Evolutionary conservation across 2,329 filamentous ascomycete species (phyloP).

Genomic region (Tolypocladium ovalisporum): DNA sequence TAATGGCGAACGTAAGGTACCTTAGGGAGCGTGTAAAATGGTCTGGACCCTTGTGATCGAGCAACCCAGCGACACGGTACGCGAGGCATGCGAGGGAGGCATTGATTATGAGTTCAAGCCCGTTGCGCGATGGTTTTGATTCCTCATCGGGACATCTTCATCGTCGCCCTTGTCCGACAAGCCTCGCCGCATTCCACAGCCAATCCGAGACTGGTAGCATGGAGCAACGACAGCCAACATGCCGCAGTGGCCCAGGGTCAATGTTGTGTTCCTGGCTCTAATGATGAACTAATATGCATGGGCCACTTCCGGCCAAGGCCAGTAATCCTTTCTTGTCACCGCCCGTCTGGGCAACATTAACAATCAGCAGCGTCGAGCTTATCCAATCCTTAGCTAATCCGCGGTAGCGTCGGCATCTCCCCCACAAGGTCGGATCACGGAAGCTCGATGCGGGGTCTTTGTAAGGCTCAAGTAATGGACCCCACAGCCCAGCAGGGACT

Average conservation of each 20-base stretch:
- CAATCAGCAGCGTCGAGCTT: neutral
- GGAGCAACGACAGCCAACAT: neutral
- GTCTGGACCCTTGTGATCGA: neutral
- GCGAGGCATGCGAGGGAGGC: neutral
- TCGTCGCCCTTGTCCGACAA: neutral
- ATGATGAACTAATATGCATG: neutral
- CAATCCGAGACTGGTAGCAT: neutral
- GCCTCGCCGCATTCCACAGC: neutral
- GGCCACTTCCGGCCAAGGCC: neutral
- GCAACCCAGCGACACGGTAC: neutral
- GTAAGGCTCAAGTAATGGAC: neutral
- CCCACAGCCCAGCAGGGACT: neutral
- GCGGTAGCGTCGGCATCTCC: neutral
- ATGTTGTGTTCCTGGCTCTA: neutral
- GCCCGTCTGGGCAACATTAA: neutral
- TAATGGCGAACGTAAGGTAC: too few relatives aligned
- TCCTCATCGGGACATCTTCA: neutral
- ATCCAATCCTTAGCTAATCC: neutral
- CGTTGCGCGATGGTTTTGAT: neutral
- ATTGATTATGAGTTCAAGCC: too few relatives aligned
- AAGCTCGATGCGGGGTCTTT: conserved; percentile 1
- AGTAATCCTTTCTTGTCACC: neutral
- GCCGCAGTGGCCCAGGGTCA: neutral
- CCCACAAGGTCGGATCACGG: neutral
- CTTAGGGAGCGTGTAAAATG: too few relatives aligned